Evolutionary conservation across 768 basidiomycete species (phyloP), one percentile per base, ranked within the genome.

Genomic region (Lentinula lateritia): DNA sequence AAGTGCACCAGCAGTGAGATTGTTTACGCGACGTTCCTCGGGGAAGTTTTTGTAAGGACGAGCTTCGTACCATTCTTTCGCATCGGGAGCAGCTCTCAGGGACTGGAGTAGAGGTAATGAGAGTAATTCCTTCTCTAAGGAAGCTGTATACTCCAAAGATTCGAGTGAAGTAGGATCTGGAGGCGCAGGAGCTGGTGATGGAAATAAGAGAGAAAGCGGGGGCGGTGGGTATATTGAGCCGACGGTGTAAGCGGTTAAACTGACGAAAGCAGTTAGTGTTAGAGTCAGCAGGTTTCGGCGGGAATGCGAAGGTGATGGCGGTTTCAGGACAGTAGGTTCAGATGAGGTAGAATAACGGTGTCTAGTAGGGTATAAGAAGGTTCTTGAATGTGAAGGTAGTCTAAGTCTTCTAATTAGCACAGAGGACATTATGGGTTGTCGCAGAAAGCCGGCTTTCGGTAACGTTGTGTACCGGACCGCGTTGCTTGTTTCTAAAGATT

Each of bases 1-100:
- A n/a, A 99, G 78, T 1, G 93, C 81, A 4, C 93, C 94, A 2
- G 88, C 86, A 0, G 93, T 91, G 53, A 99, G 77, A 63, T 84
- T 90, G 73, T 99, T 94, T 59, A 88, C 88, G 1, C 88, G 80
- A 58, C 85, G 76, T 61, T 89, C 86, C 62, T 88, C 88, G 0
- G 93, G 87, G 32, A 86, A 83, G 16, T 78, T 74, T 12, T 74
- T 72, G 71, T 92, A 94, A 42, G 93, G 93, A 54, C 93, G 83
- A 20, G 80, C 77, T 71, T 90, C 91, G 67, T 92, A 92, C 89
- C 89, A 92, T 42, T 83, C 80, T 34, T 76, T 72, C 0, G 81
- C 75, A 60, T 86, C 84, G 2, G 75, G 73, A 38, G 76, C 71
- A 13, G 70, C 63, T 43, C 91, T 78, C 36, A 85, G 78, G 36